Conservation (phyloP, 1,284 basidiomycete genomes). For the Marasmius sp. region DNA sequence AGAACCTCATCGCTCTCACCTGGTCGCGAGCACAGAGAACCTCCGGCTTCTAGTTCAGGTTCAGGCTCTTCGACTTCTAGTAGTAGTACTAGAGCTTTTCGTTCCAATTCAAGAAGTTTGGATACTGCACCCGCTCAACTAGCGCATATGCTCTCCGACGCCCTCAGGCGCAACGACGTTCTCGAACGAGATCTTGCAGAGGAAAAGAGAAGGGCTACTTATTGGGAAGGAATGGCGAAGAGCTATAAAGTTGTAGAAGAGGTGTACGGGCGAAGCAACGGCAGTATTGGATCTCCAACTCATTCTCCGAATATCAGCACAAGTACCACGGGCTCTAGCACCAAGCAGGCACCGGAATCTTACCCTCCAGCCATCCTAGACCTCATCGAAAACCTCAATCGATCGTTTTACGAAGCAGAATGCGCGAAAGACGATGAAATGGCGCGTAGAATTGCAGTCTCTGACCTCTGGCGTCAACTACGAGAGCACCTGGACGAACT, state of each 20-base stretch:
- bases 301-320: background rate
- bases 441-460: slow-evolving; percentile 45
- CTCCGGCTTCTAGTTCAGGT: background rate
- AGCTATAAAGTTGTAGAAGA: background rate
- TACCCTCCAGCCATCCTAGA: slow-evolving; percentile 1
- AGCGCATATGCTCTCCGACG: slow-evolving; percentile 10
- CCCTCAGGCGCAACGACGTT: slow-evolving; percentile 9
- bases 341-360: background rate
- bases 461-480: slow-evolving; percentile 55
- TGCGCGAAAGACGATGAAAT: slow-evolving; percentile 60
- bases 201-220: slow-evolving; percentile 10
- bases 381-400: slow-evolving; percentile 36
- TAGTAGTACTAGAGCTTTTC: background rate
- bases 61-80: background rate
- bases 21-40: background rate
- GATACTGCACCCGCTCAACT: slow-evolving; percentile 2
- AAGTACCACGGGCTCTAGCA: background rate
- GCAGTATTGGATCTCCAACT: background rate
- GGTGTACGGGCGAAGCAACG: background rate
- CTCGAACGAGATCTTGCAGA: slow-evolving; percentile 6
- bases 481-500: slow-evolving; percentile 46
- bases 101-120: background rate
- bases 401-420: slow-evolving; percentile 57
- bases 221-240: slow-evolving; percentile 11
- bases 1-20: background rate